Conservation (phyloP, 192 early-diverging fungal genomes). For the Nowakowskiella sp. region DNA sequence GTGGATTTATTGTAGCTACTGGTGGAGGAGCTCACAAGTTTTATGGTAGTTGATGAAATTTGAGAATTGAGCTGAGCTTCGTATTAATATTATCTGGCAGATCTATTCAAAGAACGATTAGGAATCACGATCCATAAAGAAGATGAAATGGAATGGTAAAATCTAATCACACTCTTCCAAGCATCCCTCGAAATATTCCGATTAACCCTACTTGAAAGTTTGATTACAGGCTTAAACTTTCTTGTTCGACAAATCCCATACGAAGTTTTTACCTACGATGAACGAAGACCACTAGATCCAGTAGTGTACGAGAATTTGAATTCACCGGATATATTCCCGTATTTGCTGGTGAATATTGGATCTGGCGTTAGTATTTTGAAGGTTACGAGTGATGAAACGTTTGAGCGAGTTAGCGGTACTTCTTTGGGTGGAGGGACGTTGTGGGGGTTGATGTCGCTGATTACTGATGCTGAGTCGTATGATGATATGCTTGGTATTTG, state of each 20-base stretch:
- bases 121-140: slow-evolving; percentile 72
- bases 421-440: slow-evolving; percentile 87
- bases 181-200: background rate
- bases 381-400: slow-evolving; percentile 78
- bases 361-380: slow-evolving; percentile 94
- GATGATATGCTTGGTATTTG: slow-evolving; percentile 63
- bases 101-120: slow-evolving; percentile 52
- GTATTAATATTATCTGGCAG: slow-evolving; percentile 9
- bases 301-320: slow-evolving; percentile 58
- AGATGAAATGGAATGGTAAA: slow-evolving; percentile 85
- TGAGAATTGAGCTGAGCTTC: background rate
- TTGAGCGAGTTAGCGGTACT: slow-evolving; percentile 79
- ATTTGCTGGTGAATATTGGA: slow-evolving; percentile 95
- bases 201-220: background rate
- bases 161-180: background rate
- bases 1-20: no score
- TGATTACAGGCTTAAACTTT: slow-evolving; percentile 74
- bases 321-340: slow-evolving; percentile 68
- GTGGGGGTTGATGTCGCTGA: slow-evolving; percentile 83
- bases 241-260: slow-evolving; percentile 83
- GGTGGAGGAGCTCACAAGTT: slow-evolving; percentile 83
- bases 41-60: slow-evolving; percentile 24
- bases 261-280: slow-evolving; percentile 90
- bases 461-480: slow-evolving; percentile 83
- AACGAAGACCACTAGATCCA: slow-evolving; percentile 46